Evolutionary conservation across 1,139 yeast genomes (phyloP).

Genomic region (Diutina mesorugosa): DNA sequence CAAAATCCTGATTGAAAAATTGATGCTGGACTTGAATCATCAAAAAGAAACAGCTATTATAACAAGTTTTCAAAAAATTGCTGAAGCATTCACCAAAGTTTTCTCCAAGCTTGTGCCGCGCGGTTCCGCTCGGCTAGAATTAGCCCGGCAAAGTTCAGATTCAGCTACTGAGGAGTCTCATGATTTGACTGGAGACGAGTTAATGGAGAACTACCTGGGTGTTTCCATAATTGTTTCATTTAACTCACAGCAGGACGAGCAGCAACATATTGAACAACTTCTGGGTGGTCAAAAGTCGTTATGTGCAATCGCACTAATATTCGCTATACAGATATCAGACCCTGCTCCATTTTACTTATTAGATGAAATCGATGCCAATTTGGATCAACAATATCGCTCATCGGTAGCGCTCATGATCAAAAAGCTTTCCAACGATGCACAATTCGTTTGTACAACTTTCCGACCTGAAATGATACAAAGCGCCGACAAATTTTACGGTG

Average conservation of each 20-base stretch:
- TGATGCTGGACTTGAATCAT: conserved; percentile 59
- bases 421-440: conserved; percentile 54
- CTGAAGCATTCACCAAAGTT: conserved; percentile 57
- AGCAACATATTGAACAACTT: conserved; percentile 76
- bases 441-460: conserved; percentile 92
- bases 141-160: conserved; percentile 8
- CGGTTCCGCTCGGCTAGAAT: conserved; percentile 47
- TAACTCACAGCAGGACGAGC: conserved; percentile 78
- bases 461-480: conserved; percentile 84
- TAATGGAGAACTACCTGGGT: conserved; percentile 59
- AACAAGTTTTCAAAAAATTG: conserved; percentile 65
- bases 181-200: neutral
- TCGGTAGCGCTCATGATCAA: conserved; percentile 75
- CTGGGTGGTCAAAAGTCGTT: conserved; percentile 96
- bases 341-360: conserved; percentile 95
- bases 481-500: conserved; percentile 83
- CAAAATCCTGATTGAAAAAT: conserved; percentile 55
- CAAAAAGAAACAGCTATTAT: conserved; percentile 79
- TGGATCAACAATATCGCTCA: conserved; percentile 84
- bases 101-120: conserved; percentile 76
- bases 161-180: neutral
- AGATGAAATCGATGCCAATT: conserved; percentile 93
- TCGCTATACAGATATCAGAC: conserved; percentile 89
- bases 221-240: conserved; percentile 84
- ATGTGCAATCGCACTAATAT: conserved; percentile 85